Conservation (phyloP, 768 basidiomycete species). For the Rhodotorula diobovata region DNA sequence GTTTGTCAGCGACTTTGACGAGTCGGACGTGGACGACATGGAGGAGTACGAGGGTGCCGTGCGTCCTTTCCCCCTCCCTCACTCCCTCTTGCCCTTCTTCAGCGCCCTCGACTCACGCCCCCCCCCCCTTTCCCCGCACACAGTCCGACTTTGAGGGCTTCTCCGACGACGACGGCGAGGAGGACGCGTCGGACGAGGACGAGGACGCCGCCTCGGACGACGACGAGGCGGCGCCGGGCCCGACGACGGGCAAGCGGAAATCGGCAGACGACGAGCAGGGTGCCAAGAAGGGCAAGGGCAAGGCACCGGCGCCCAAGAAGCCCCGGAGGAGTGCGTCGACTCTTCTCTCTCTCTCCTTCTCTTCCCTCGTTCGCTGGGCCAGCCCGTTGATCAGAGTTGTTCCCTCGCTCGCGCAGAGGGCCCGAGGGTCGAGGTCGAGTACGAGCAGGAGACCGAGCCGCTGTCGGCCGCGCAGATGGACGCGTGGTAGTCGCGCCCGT, state of each 20-base stretch:
- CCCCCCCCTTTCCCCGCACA: not conserved
- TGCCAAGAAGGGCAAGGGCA: slow-evolving; percentile 52
- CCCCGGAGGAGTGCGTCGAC: slow-evolving; percentile 42
- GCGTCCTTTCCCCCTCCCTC: slow-evolving; percentile 3
- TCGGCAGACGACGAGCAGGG: slow-evolving; percentile 46
- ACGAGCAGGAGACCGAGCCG: slow-evolving; percentile 77
- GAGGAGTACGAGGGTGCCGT: slow-evolving; percentile 47
- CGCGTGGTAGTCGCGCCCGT: slow-evolving; percentile 1
- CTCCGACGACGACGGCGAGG: slow-evolving; percentile 50
- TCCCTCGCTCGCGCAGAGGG: slow-evolving; percentile 53
- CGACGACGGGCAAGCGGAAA: slow-evolving; percentile 54
- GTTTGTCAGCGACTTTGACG: slow-evolving; percentile 70
- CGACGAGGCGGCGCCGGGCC: slow-evolving; percentile 48
- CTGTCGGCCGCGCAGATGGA: slow-evolving; percentile 18
- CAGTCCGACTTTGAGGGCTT: slow-evolving; percentile 43
- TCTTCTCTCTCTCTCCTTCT: not conserved
- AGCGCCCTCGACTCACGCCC: not conserved
- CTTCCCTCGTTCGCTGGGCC: not conserved
- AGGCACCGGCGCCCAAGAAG: slow-evolving; percentile 47
- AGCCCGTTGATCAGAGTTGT: not conserved
- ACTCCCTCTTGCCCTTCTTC: too few species aligned
- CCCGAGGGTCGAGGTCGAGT: slow-evolving; percentile 87
- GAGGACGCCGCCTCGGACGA: slow-evolving; percentile 50
- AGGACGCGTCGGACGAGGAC: slow-evolving; percentile 51
- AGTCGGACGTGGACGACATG: slow-evolving; percentile 57